Conservation (phyloP, 2,329 filamentous ascomycete species). For the Gliomastix tumulicola region DNA sequence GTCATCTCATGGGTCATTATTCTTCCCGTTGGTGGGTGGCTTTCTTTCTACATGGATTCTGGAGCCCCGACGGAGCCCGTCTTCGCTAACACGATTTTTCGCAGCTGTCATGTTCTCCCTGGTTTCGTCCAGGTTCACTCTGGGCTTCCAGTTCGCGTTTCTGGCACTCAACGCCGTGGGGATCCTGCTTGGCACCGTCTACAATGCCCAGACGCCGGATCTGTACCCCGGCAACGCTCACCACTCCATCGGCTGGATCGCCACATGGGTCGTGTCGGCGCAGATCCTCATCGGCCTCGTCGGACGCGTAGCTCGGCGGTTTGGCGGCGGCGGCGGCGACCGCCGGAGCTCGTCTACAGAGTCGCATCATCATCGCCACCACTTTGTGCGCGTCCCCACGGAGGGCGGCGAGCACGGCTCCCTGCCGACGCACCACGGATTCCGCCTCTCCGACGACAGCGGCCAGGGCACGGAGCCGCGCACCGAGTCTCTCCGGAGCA, state of each 20-base stretch:
- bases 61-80: too few relatives aligned
- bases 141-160: constrained; percentile 64
- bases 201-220: constrained; percentile 77
- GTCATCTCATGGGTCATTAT: constrained; percentile 64
- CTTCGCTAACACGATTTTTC: too few relatives aligned
- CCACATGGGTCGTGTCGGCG: constrained; percentile 62
- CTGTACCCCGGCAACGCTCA: constrained; percentile 85
- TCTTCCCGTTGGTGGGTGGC: constrained; percentile 65
- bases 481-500: constrained; percentile 59
- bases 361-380: neutral
- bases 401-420: too few relatives aligned
- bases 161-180: constrained; percentile 56
- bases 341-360: too few relatives aligned
- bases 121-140: constrained; percentile 66
- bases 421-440: constrained; percentile 40
- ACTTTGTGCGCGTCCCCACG: neutral
- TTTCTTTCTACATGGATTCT: too few relatives aligned
- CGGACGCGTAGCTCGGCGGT: constrained; percentile 45
- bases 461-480: constrained; percentile 67
- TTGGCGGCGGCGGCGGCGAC: too few relatives aligned
- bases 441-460: constrained; percentile 63
- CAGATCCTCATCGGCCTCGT: constrained; percentile 66
- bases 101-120: constrained; percentile 81
- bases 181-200: constrained; percentile 59
- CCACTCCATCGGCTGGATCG: constrained; percentile 79